Conservation (phyloP, 2,329 filamentous ascomycete genomes). For the Nannizziopsis arthrosporioides region DNA sequence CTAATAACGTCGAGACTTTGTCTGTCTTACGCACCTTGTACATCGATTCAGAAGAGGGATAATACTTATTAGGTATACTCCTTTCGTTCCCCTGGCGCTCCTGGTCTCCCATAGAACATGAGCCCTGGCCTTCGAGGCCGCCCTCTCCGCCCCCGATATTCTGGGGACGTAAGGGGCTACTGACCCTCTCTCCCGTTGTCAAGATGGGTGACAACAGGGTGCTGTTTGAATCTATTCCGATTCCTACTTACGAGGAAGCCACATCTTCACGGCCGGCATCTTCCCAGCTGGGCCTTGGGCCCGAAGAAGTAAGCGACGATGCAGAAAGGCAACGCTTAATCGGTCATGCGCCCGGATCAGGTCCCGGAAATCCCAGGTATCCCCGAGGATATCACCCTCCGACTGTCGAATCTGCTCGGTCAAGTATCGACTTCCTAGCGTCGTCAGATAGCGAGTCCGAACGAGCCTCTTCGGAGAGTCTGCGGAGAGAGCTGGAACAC, state of each 20-base stretch:
- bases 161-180: conserved; percentile 6
- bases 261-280: conserved; percentile 48
- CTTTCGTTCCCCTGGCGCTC: neutral
- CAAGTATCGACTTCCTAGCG: conserved; percentile 45
- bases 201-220: conserved; percentile 43
- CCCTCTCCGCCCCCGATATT: conserved; percentile 19
- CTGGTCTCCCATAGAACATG: conserved; percentile 4
- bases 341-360: conserved; percentile 36
- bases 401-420: conserved; percentile 69
- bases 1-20: too few relatives aligned
- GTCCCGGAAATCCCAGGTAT: conserved; percentile 22
- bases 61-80: neutral
- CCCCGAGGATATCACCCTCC: conserved; percentile 55
- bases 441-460: conserved; percentile 44
- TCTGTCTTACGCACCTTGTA: too few relatives aligned
- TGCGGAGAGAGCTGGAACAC: conserved; percentile 76
- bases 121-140: conserved; percentile 5
- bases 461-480: conserved; percentile 47
- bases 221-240: conserved; percentile 54
- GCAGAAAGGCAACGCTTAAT: conserved; percentile 69
- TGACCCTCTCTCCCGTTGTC: conserved; percentile 13
- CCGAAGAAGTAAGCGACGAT: conserved; percentile 54
- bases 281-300: conserved; percentile 38
- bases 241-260: conserved; percentile 76
- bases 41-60: neutral